A percentile compares a stretch with the other conserved stretches of the same genome.
phyloP scores from a whole-genome alignment of 345 rosid species.

The Syzygium jambos region DNA sequence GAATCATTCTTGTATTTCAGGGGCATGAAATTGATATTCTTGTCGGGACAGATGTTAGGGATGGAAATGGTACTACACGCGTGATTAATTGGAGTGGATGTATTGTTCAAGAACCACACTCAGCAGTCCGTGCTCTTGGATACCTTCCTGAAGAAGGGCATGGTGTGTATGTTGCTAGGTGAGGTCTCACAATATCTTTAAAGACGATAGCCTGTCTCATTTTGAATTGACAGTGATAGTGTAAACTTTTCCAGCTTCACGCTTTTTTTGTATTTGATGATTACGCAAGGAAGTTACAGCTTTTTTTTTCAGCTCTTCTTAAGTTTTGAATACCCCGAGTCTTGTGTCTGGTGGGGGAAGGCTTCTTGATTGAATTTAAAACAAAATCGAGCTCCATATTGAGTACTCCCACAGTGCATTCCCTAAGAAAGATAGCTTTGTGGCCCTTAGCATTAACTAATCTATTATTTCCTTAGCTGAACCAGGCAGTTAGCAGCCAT shows the following conservation, averaged over 20 bases:
- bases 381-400: neutral
- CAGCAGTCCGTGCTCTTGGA: constrained; percentile 98
- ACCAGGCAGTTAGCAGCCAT: neutral
- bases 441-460: neutral
- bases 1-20: constrained; percentile 29
- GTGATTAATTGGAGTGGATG: constrained; percentile 92
- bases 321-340: neutral
- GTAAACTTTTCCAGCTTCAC: too few species aligned
- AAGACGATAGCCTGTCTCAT: neutral
- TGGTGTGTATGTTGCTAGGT: constrained; percentile 92
- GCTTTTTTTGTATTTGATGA: neutral
- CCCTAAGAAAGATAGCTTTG: neutral
- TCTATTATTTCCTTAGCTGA: neutral
- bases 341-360: neutral
- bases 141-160: constrained; percentile 97
- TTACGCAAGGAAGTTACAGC: neutral
- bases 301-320: neutral
- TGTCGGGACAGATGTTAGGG: constrained; percentile 83
- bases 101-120: constrained; percentile 85
- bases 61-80: constrained; percentile 83
- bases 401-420: neutral
- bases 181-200: neutral
- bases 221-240: too few species aligned
- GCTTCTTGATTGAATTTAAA: neutral
- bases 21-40: constrained; percentile 65